Conservation (phyloP, 768 basidiomycete genomes). For the Crucibulum laeve region DNA sequence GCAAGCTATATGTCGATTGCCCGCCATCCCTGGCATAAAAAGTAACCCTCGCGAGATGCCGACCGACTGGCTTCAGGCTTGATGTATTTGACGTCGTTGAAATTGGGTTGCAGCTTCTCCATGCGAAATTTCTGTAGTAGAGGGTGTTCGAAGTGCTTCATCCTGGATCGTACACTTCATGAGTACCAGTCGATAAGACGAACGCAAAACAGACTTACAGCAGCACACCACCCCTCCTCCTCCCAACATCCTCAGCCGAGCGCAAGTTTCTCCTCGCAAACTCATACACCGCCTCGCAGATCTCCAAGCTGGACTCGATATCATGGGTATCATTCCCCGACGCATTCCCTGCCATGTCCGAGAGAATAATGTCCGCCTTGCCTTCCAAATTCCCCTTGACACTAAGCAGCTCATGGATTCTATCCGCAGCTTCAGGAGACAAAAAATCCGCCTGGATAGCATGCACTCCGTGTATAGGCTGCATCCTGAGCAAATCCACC, state of each 20-base stretch:
- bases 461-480: conserved; percentile 67
- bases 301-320: conserved; percentile 61
- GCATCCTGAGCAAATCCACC: conserved; percentile 75
- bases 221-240: conserved; percentile 45
- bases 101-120: conserved; percentile 54
- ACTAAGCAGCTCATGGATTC: conserved; percentile 34
- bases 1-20: conserved; percentile 6
- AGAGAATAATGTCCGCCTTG: conserved; percentile 77
- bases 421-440: conserved; percentile 37
- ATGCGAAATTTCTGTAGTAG: conserved; percentile 60
- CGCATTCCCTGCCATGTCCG: conserved; percentile 87
- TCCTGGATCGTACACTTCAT: conserved; percentile 33
- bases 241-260: conserved; percentile 35
- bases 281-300: conserved; percentile 68
- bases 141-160: conserved; percentile 86
- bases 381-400: conserved; percentile 21
- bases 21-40: conserved; percentile 76
- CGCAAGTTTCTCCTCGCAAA: conserved; percentile 59
- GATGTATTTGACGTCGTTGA: conserved; percentile 59
- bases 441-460: conserved; percentile 81
- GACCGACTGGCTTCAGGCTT: conserved; percentile 82
- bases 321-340: conserved; percentile 70
- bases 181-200: conserved; percentile 6
- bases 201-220: conserved; percentile 37
- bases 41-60: conserved; percentile 82